Conservation (phyloP, 2,329 filamentous ascomycete species). For the Arthrobotrys entomopaga region DNA sequence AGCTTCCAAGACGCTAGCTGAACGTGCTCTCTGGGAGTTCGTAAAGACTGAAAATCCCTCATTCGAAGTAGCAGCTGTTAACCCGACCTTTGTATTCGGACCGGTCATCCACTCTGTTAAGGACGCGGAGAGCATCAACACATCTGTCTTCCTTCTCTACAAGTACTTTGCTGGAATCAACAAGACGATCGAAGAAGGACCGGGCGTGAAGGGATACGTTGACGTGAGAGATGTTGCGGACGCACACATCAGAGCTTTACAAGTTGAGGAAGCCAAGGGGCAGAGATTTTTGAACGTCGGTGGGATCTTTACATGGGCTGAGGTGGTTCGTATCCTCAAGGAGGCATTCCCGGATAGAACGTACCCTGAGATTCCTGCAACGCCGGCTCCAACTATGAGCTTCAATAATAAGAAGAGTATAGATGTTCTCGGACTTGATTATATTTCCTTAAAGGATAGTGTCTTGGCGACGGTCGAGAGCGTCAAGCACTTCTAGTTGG, state of each 20-base stretch:
- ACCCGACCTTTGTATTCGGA: conserved; percentile 66
- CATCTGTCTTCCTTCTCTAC: conserved; percentile 48
- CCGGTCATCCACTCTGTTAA: conserved; percentile 62
- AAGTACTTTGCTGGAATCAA: conserved; percentile 45
- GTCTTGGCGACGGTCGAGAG: conserved; percentile 70
- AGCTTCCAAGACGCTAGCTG: conserved; percentile 62
- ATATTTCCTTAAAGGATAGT: conserved; percentile 69
- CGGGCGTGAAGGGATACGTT: conserved; percentile 55
- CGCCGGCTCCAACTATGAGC: conserved; percentile 50
- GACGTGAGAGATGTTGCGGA: conserved; percentile 68
- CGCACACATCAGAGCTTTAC: conserved; percentile 71
- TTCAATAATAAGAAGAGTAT: conserved; percentile 66
- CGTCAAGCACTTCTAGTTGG: conserved; percentile 58
- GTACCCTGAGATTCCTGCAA: conserved; percentile 62
- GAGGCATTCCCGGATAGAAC: conserved; percentile 69
- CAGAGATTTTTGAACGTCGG: conserved; percentile 74
- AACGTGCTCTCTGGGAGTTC: conserved; percentile 68
- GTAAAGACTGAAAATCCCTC: conserved; percentile 66
- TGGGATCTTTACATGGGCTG: conserved; percentile 71
- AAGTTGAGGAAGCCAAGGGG: conserved; percentile 68
- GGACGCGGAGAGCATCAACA: conserved; percentile 55
- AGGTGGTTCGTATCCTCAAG: conserved; percentile 69
- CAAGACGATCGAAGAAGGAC: conserved; percentile 35
- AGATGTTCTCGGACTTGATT: conserved; percentile 71
- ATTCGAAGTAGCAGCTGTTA: conserved; percentile 66